Evolutionary conservation across 2,329 filamentous ascomycete species (phyloP).

Genomic region (Plectosphaerella cucumerina): DNA sequence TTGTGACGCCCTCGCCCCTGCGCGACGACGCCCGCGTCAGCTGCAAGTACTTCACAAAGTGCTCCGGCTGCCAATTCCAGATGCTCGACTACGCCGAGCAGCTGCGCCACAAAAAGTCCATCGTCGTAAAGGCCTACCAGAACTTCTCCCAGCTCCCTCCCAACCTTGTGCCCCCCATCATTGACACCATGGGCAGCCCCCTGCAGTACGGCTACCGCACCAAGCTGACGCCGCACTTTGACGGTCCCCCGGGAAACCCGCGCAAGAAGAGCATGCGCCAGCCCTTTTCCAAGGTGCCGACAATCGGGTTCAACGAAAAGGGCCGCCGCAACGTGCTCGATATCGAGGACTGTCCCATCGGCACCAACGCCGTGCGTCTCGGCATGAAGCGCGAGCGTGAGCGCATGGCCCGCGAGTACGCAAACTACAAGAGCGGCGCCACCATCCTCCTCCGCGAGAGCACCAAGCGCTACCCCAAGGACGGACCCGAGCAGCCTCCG

Average conservation of each 20-base stretch:
- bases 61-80: slow-evolving; percentile 94
- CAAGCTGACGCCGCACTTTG: slow-evolving; percentile 95
- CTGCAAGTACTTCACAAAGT: slow-evolving; percentile 83
- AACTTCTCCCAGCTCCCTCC: slow-evolving; percentile 85
- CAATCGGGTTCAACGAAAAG: slow-evolving; percentile 88
- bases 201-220: slow-evolving; percentile 92
- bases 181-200: slow-evolving; percentile 85
- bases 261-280: slow-evolving; percentile 41
- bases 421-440: slow-evolving; percentile 73
- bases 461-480: slow-evolving; percentile 58
- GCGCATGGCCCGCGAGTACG: slow-evolving; percentile 66
- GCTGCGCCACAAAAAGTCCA: slow-evolving; percentile 74
- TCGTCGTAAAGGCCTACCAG: slow-evolving; percentile 85
- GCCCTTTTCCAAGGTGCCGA: slow-evolving; percentile 60
- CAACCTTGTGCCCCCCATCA: slow-evolving; percentile 69
- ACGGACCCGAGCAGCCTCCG: slow-evolving; percentile 12
- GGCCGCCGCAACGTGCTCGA: slow-evolving; percentile 77
- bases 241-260: slow-evolving; percentile 61
- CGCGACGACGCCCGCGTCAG: slow-evolving; percentile 73
- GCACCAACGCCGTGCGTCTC: slow-evolving; percentile 75
- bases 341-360: slow-evolving; percentile 96
- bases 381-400: slow-evolving; percentile 78
- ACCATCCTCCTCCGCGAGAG: slow-evolving; percentile 87
- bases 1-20: slow-evolving; percentile 67
- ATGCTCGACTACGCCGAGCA: slow-evolving; percentile 91